Base-by-base conservation (phyloP, 2,329 filamentous ascomycete genomes). In the Clonostachys rosea region DNA sequence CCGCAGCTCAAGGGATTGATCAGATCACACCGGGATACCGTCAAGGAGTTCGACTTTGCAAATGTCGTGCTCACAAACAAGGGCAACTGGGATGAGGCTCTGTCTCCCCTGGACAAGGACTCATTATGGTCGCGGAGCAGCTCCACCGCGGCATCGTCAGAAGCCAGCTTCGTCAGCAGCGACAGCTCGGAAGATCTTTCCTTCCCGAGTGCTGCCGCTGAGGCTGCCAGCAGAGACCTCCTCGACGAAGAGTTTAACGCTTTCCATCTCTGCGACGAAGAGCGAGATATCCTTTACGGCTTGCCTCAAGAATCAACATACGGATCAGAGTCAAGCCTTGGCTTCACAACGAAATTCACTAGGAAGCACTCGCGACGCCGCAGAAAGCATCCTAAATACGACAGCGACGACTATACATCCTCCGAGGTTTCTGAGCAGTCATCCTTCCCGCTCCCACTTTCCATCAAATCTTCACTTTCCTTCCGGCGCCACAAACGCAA, bases 1-100 rank as follows among this genome's bases (percentile, higher is more conserved):
- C 68, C 74, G 2, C 88, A 94, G 63, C 78, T 95, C 49, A 77
- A 81, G 40, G 73, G 75, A 13, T 81, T 95, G 51, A 83, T 94
- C 49, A 67, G 73, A 44, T 69, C 73, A 12, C 89, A 95, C 66
- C 77, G 81, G 33, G 70, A 73, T 47, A 85, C 82, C 1, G 79
- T 95, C 42, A 76, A 79, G 52, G 86, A 92, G 59, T 89, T 92
- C 59, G 84, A 90, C 61, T 90, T 95, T 63, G 84, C 91, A 60
- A 84, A 88, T 52, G 83, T 91, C 16, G 73, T 78, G 33, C 76
- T 95, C 40, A 75, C 82, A 44, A 76, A 79, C 50, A 73, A 73
- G 34, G 89, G 87, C 30, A 85, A 75, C 48, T 95, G 89, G 89
- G 86, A 94, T 49, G 85, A 91, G 33, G 89, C 89, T 0, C 76